phyloP scores from a whole-genome alignment of 768 basidiomycete genomes.

The Suillus tomentosus region DNA sequence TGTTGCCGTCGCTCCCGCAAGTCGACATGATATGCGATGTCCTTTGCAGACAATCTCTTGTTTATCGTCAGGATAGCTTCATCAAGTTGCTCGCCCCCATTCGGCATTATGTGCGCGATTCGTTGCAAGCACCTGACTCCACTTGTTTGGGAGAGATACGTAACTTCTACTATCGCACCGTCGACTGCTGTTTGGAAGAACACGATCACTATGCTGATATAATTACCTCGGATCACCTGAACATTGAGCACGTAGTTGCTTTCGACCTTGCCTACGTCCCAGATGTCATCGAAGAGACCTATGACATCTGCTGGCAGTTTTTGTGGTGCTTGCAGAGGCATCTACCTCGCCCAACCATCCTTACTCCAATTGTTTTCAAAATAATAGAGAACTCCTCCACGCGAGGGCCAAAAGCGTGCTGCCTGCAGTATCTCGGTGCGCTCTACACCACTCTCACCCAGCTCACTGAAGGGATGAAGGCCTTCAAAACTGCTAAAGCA shows the following conservation, averaged over 20 bases:
- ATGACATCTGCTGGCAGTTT: neutral
- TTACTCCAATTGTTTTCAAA: neutral
- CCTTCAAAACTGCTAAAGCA: neutral
- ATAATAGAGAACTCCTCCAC: neutral
- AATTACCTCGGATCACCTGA: neutral
- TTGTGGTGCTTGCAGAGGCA: neutral
- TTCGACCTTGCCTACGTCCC: neutral
- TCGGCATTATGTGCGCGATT: neutral
- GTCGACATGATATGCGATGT: neutral
- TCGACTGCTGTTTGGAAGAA: neutral
- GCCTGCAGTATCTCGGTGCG: neutral
- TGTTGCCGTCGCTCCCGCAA: neutral
- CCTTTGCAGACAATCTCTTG: neutral
- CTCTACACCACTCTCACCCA: neutral
- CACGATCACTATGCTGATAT: neutral
- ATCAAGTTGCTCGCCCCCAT: neutral
- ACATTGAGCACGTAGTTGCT: neutral
- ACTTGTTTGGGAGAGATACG: neutral
- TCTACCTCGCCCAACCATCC: neutral
- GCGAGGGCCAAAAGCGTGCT: neutral
- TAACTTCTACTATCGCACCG: neutral
- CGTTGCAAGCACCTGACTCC: neutral
- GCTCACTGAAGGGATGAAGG: neutral
- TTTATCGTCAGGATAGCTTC: neutral
- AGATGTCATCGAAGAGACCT: neutral